Conservation (phyloP, 2,329 filamentous ascomycete genomes). For the Cytospora mali region DNA sequence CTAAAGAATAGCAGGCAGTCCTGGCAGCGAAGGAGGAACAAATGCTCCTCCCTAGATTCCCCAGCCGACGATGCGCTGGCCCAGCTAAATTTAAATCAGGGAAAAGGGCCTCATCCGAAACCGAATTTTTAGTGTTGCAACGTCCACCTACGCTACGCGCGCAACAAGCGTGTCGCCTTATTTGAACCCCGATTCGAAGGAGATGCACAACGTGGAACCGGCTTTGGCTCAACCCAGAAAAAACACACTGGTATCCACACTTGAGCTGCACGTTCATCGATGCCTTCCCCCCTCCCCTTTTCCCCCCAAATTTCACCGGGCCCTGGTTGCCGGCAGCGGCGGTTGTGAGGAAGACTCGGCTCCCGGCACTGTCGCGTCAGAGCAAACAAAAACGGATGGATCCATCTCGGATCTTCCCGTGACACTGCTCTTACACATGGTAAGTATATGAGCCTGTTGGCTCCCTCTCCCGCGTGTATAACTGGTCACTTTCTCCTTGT, state of each 20-base stretch:
- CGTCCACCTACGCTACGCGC: not conserved
- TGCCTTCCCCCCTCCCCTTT: not conserved
- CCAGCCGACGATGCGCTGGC: not conserved
- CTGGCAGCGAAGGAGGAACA: not conserved
- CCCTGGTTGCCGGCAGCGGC: not conserved
- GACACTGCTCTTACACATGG: conserved; percentile 11
- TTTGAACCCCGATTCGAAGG: not conserved
- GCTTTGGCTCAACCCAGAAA: not conserved
- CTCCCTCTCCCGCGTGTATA: not conserved
- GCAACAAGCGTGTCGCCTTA: not conserved
- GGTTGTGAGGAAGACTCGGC: conserved; percentile 5
- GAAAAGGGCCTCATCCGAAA: not conserved
- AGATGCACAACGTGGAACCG: not conserved
- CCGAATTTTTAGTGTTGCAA: not conserved
- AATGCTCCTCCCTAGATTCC: not conserved
- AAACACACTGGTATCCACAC: not conserved
- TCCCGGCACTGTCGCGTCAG: conserved; percentile 16
- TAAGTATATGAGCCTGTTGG: conserved; percentile 5
- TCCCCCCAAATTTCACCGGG: not conserved
- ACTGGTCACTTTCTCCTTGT: not conserved
- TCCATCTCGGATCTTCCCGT: conserved; percentile 17
- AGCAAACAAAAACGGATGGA: not conserved
- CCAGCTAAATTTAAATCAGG: not conserved
- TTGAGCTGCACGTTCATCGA: not conserved
- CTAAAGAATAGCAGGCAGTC: not conserved